A percentile compares a stretch with the other conserved stretches of the same genome.
Evolutionary conservation across 2,329 filamentous ascomycete species (phyloP).

Genomic region (Trichophyton mentagrophytes): DNA sequence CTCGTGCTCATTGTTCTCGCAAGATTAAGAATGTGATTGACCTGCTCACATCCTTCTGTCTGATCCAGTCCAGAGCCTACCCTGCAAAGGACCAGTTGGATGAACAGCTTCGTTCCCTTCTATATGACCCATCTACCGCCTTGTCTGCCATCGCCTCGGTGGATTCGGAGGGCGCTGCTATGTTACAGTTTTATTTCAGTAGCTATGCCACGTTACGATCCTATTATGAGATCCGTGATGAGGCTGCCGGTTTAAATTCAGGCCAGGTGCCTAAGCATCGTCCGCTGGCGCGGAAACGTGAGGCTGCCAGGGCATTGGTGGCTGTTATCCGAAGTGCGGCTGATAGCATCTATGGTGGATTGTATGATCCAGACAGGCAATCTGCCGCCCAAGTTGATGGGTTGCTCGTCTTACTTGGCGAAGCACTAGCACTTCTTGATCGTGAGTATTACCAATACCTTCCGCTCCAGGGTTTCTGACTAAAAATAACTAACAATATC

Average conservation of each 20-base stretch:
- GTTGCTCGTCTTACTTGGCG: conserved; percentile 67
- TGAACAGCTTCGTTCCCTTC: conserved; percentile 53
- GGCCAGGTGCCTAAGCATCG: conserved; percentile 33
- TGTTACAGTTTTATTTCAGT: conserved; percentile 74
- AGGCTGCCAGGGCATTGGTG: conserved; percentile 60
- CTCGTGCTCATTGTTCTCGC: conserved; percentile 61
- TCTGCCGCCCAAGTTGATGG: conserved; percentile 83
- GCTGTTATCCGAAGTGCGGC: conserved; percentile 77
- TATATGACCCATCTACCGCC: conserved; percentile 58
- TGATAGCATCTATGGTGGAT: conserved; percentile 79
- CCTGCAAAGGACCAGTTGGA: conserved; percentile 63
- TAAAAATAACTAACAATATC: conserved; percentile 6
- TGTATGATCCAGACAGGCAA: conserved; percentile 70
- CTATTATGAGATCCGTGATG: conserved; percentile 82
- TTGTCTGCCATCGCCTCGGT: conserved; percentile 58
- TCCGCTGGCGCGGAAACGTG: conserved; percentile 50
- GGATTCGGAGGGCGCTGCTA: conserved; percentile 68
- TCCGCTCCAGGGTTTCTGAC: neutral
- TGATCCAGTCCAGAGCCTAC: conserved; percentile 72
- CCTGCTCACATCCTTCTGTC: conserved; percentile 72
- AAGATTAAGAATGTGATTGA: conserved; percentile 80
- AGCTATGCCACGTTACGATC: conserved; percentile 84
- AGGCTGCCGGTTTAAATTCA: conserved; percentile 33
- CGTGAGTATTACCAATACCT: conserved; percentile 25
- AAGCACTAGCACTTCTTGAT: conserved; percentile 65